These are phyloP conservation scores for Handroanthus guayacan DNA, from an alignment of 257 asterid genomes.

Conservation along the genomic window DNA sequence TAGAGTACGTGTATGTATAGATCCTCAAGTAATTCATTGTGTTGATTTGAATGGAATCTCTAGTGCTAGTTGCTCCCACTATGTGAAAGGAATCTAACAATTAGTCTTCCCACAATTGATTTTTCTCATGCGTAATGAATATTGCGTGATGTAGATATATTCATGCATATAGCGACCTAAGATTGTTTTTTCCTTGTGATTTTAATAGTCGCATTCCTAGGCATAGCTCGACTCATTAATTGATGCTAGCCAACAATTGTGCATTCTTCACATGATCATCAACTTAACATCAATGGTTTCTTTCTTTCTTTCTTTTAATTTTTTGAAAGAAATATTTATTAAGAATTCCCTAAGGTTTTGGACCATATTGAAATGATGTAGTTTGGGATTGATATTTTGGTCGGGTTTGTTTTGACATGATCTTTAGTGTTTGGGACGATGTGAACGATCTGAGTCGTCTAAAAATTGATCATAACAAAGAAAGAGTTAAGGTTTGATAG, in stretches of 20 bases:
- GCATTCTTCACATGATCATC: slow-evolving; percentile 16
- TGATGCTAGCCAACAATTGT: slow-evolving; percentile 23
- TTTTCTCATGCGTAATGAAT: slow-evolving; percentile 14
- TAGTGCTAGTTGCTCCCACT: slow-evolving; percentile 40
- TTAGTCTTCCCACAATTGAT: slow-evolving; percentile 40
- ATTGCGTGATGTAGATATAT: slow-evolving; percentile 23
- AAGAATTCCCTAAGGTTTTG: too few relatives aligned
- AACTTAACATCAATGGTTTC: background rate
- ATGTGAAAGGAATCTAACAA: slow-evolving; percentile 37
- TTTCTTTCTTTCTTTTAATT: too few relatives aligned
- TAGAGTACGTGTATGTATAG: background rate
- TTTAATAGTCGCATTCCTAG: slow-evolving; percentile 18
- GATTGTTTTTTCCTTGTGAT: background rate
- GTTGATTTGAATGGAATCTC: slow-evolving; percentile 44
- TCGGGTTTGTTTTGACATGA: too few relatives aligned
- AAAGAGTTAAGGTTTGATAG: too few relatives aligned
- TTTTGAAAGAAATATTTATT: too few relatives aligned
- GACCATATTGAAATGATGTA: too few relatives aligned
- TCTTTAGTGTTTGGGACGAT: too few relatives aligned
- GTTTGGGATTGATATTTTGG: too few relatives aligned
- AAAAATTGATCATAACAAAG: too few relatives aligned
- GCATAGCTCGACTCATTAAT: background rate
- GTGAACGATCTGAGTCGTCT: too few relatives aligned
- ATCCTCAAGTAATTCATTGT: slow-evolving; percentile 16
- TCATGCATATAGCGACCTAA: background rate